Evolutionary conservation across 768 basidiomycete species (phyloP).

Genomic region (Butyriboletus loyo): DNA sequence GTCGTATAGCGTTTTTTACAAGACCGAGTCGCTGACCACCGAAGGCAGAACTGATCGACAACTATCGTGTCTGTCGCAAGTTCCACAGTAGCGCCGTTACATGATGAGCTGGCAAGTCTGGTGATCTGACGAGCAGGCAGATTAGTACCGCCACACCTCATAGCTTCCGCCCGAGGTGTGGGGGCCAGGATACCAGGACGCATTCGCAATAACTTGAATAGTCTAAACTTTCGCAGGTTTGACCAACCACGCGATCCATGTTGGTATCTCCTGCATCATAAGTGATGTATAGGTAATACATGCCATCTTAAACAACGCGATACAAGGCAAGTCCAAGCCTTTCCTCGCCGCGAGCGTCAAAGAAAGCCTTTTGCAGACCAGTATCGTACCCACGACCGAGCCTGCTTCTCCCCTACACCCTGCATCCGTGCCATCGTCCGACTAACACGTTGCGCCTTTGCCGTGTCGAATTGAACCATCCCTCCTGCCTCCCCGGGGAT

Average conservation of each 20-base stretch:
- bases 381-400: constrained; percentile 5
- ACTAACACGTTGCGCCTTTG: not conserved
- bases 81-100: not conserved
- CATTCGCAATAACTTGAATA: too few relatives aligned
- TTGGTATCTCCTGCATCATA: not conserved
- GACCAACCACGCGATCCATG: too few relatives aligned
- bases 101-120: too few relatives aligned
- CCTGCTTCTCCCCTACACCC: not conserved
- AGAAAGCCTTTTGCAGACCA: not conserved
- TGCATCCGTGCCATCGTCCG: constrained; percentile 3
- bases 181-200: too few relatives aligned
- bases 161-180: too few relatives aligned
- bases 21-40: not conserved
- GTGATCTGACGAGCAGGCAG: too few relatives aligned
- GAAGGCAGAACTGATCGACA: too few relatives aligned
- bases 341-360: not conserved
- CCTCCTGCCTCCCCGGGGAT: not conserved
- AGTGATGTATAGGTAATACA: not conserved
- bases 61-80: not conserved
- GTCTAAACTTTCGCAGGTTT: too few relatives aligned
- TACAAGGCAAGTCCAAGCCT: too few relatives aligned
- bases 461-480: not conserved
- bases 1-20: not conserved
- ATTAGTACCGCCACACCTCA: too few relatives aligned
- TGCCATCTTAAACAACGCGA: not conserved